Percentiles rank a stretch among this genome's conserved stretches.
phyloP scores from a whole-genome alignment of 495 filamentous ascomycete genomes.

The Penicillium cataractarum region DNA sequence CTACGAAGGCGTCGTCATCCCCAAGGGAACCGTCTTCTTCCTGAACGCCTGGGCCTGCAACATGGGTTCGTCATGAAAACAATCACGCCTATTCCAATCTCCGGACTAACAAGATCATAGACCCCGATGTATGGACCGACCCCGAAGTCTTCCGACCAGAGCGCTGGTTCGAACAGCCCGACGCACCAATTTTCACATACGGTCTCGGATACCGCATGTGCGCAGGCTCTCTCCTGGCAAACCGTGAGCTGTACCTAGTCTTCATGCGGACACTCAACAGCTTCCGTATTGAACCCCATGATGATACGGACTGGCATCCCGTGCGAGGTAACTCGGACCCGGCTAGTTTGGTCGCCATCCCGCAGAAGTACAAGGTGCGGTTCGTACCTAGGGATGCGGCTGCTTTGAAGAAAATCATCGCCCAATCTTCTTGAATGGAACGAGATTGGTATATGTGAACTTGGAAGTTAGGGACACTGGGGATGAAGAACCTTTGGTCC shows the following conservation, averaged over 20 bases:
- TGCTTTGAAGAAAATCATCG: slow-evolving; percentile 41
- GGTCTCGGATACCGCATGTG: slow-evolving; percentile 70
- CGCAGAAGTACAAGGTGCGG: slow-evolving; percentile 56
- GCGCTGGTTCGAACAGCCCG: slow-evolving; percentile 64
- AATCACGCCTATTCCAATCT: background rate
- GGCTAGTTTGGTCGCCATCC: slow-evolving; percentile 60
- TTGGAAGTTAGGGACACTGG: background rate
- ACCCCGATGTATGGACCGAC: slow-evolving; percentile 60
- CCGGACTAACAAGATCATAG: slow-evolving; percentile 28
- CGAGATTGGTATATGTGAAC: too few relatives aligned
- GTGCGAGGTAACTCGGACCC: slow-evolving; percentile 59
- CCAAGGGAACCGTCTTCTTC: slow-evolving; percentile 62
- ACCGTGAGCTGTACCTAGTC: slow-evolving; percentile 66
- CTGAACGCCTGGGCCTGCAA: slow-evolving; percentile 71
- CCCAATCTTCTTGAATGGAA: slow-evolving; percentile 10
- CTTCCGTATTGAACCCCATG: slow-evolving; percentile 57
- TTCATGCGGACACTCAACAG: slow-evolving; percentile 64
- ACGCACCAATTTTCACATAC: slow-evolving; percentile 63
- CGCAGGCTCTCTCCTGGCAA: slow-evolving; percentile 63
- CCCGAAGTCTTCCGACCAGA: slow-evolving; percentile 63
- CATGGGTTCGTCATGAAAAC: slow-evolving; percentile 46
- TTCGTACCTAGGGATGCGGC: slow-evolving; percentile 56
- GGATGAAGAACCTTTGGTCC: background rate
- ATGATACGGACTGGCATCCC: slow-evolving; percentile 57
- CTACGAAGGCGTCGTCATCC: slow-evolving; percentile 59